phyloP scores from a whole-genome alignment of 768 basidiomycete species.

The Piloderma croceum region DNA sequence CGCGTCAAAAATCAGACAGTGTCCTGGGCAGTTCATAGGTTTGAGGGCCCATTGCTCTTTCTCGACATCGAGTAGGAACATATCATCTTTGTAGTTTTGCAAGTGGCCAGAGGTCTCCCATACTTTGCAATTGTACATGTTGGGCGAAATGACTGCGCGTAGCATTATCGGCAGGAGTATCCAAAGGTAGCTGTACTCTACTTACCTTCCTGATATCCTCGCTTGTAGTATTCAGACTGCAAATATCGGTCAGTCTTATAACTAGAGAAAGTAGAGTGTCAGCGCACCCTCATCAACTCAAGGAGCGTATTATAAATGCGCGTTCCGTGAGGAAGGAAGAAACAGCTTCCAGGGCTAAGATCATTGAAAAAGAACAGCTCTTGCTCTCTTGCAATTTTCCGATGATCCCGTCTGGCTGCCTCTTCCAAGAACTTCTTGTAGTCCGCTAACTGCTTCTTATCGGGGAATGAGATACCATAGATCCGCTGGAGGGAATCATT shows the following conservation, averaged over 20 bases:
- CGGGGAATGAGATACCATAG: constrained; percentile 98
- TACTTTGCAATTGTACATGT: constrained; percentile 93
- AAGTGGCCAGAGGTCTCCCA: constrained; percentile 99
- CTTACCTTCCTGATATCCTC: constrained; percentile 90
- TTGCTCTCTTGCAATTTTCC: constrained; percentile 97
- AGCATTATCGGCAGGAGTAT: background rate
- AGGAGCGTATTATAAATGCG: constrained; percentile 93
- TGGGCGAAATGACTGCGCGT: constrained; percentile 84
- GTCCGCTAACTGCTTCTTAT: constrained; percentile 89
- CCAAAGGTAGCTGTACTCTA: constrained; percentile 4
- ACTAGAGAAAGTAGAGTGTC: constrained; percentile 3
- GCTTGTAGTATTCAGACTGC: constrained; percentile 88
- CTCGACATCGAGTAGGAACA: constrained; percentile 92
- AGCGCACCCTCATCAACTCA: constrained; percentile 81
- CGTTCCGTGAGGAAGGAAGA: constrained; percentile 96
- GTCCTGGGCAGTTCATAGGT: constrained; percentile 99
- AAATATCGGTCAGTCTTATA: constrained; percentile 2
- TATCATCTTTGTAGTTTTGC: constrained; percentile 97
- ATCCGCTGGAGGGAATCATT: constrained; percentile 95
- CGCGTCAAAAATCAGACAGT: constrained; percentile 93
- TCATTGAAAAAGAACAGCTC: constrained; percentile 99
- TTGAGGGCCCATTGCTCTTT: constrained; percentile 95
- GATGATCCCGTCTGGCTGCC: constrained; percentile 96
- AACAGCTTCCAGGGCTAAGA: constrained; percentile 87
- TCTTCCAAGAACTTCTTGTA: constrained; percentile 96